phyloP scores from a whole-genome alignment of 2,329 filamentous ascomycete genomes.

The Ceratocystis cubensis region DNA sequence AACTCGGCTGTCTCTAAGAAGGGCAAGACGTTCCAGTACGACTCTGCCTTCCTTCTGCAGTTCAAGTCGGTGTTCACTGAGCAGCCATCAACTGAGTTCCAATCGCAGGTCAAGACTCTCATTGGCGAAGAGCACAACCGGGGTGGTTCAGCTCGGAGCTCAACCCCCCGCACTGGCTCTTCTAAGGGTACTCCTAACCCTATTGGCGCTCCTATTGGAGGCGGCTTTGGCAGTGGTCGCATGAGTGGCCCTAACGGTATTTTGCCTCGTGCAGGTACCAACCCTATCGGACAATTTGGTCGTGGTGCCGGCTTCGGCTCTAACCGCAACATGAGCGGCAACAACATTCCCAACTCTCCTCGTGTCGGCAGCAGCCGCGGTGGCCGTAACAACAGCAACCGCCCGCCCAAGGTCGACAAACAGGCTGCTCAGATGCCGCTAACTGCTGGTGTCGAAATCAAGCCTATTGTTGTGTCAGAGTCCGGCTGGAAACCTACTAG shows the following conservation, averaged over 20 bases:
- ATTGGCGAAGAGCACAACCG: constrained; percentile 51
- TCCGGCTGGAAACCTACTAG: constrained; percentile 84
- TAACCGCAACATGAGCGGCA: constrained; percentile 36
- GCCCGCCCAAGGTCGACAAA: constrained; percentile 51
- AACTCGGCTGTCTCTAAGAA: constrained; percentile 71
- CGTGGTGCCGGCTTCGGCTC: constrained; percentile 44
- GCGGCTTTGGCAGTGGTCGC: constrained; percentile 19
- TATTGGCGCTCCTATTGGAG: constrained; percentile 44
- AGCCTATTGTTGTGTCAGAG: constrained; percentile 60
- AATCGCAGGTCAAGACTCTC: constrained; percentile 72
- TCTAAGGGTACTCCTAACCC: constrained; percentile 30
- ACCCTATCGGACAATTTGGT: constrained; percentile 17
- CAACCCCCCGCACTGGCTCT: constrained; percentile 45
- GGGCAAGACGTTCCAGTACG: constrained; percentile 79
- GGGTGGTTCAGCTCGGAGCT: constrained; percentile 40
- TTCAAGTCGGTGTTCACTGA: constrained; percentile 95
- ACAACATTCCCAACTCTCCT: constrained; percentile 55
- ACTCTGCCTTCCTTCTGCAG: constrained; percentile 87
- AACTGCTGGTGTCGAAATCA: constrained; percentile 68
- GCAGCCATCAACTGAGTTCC: constrained; percentile 89
- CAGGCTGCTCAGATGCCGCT: constrained; percentile 82
- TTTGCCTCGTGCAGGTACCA: constrained; percentile 16
- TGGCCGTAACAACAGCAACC: constrained; percentile 46
- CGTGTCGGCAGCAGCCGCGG: constrained; percentile 49
- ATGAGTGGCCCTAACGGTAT: constrained; percentile 12